Base-by-base conservation (phyloP, 257 asterid species). In the Ilex aquifolium region DNA sequence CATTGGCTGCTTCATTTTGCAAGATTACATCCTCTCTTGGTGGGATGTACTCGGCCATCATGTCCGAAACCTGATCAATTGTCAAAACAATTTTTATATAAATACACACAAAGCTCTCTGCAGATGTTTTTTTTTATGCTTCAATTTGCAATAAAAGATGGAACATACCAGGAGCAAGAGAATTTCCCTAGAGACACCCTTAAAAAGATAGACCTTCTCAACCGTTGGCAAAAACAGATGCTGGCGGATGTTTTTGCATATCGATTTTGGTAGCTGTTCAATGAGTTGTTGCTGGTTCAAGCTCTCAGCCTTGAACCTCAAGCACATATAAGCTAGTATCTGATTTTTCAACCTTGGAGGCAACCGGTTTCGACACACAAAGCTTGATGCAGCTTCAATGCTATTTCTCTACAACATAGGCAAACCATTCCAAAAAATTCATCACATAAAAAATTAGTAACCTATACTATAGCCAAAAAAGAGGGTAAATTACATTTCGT, bases 21-120 rank as follows among this genome's bases (percentile, higher is more conserved):
- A 83, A 69, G 57, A 89, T 80, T 7, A 92, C 95, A 64, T 92
- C 99, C 83, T 92, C 97, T 71, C 94, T 79, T 11, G 99, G 99
- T 0, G 99, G 96, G 17, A 87, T 71, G 17, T 87, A 92, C 55
- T 92, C 99, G 0, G 99, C 97, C 65, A 79, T 89, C 87, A 87
- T 82, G 49, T 87, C 95, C 11, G 95, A 79, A 36, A 91, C 90
- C 97, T 90, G 90, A 46, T 69, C 52, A 65, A 50, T 59, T 30
- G 42, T 61, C 60, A 29, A 55, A 3, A 46, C 14, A 13, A 56
- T 56, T 36, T 36, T 36, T 21, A 21, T 21, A 8, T 4, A 36
- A 36, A 36, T 36, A 36, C 8, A 4, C 7, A 36, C 5, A 36
- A 36, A 36, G 42, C 2, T 36, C 42, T 7, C 8, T 4, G 8